phyloP scores from a whole-genome alignment of 2,329 filamentous ascomycete genomes.

The Exophiala aquamarina region DNA sequence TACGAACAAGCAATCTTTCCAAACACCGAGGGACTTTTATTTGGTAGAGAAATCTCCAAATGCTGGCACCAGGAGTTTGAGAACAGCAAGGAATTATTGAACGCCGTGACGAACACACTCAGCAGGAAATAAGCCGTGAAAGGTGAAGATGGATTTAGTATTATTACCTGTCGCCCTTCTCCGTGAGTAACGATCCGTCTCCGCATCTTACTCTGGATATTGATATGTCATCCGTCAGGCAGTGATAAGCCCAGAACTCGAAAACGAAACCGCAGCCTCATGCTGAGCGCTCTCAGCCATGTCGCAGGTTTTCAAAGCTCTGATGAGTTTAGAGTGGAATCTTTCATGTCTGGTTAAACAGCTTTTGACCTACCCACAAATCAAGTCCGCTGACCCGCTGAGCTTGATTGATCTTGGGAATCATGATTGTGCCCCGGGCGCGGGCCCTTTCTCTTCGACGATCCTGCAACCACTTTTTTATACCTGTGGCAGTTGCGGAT shows the following conservation, averaged over 20 bases:
- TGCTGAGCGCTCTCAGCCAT: background rate
- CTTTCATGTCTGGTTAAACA: background rate
- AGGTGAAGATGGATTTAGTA: background rate
- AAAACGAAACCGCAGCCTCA: background rate
- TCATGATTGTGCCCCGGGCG: background rate
- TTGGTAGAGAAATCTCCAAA: background rate
- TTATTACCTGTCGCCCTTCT: background rate
- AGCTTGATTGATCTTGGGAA: background rate
- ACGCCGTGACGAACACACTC: background rate
- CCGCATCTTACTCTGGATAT: background rate
- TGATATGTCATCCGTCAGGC: background rate
- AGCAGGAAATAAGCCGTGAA: background rate
- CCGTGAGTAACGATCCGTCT: background rate
- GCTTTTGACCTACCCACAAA: background rate
- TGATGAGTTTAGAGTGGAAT: background rate
- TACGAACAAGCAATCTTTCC: slow-evolving; percentile 2
- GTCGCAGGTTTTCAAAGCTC: background rate
- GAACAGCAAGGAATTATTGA: slow-evolving; percentile 1
- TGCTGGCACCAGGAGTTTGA: slow-evolving; percentile 4
- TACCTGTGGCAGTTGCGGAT: background rate
- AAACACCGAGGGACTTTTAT: background rate
- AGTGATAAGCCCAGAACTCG: background rate
- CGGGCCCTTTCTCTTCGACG: background rate
- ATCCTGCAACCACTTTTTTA: background rate
- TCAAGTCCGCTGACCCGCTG: background rate